A percentile compares a stretch with the other conserved stretches of the same genome.
phyloP scores from a whole-genome alignment of 2,329 filamentous ascomycete genomes.

The Amauroascus niger region DNA sequence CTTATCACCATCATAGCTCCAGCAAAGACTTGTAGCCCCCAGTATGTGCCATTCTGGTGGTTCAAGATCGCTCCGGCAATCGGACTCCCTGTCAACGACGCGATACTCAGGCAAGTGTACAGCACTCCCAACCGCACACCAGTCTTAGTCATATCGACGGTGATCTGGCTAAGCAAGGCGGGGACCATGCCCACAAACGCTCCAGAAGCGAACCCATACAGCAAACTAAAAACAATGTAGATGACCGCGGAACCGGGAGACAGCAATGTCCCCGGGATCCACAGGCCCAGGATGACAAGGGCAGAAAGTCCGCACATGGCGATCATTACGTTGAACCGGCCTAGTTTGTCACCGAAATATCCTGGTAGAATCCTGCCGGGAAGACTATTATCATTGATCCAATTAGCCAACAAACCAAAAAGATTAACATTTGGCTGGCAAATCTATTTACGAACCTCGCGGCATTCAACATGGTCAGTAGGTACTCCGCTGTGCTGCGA shows the following conservation, averaged over 20 bases:
- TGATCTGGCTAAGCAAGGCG: constrained; percentile 59
- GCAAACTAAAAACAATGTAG: constrained; percentile 50
- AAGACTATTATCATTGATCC: constrained; percentile 26
- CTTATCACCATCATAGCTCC: constrained; percentile 46
- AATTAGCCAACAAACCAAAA: background rate
- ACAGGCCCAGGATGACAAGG: constrained; percentile 45
- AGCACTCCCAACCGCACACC: constrained; percentile 57
- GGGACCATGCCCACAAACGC: constrained; percentile 56
- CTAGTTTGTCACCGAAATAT: constrained; percentile 45
- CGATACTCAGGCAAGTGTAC: constrained; percentile 54
- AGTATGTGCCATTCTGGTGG: constrained; percentile 38
- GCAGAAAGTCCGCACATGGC: constrained; percentile 39
- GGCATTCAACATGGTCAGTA: constrained; percentile 24
- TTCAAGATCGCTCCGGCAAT: constrained; percentile 53
- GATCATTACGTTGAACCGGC: constrained; percentile 47
- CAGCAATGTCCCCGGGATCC: constrained; percentile 46
- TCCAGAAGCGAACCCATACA: constrained; percentile 62
- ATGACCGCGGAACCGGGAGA: constrained; percentile 38
- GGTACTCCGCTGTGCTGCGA: constrained; percentile 20
- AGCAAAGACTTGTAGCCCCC: constrained; percentile 56
- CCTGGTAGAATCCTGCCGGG: constrained; percentile 50
- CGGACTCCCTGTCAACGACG: constrained; percentile 56
- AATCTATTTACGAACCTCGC: constrained; percentile 17
- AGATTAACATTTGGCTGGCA: background rate
- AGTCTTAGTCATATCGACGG: constrained; percentile 54